These are phyloP conservation scores for Carex kokanica DNA, from an alignment of 176 grass and related monocot species.

Conservation along the genomic window DNA sequence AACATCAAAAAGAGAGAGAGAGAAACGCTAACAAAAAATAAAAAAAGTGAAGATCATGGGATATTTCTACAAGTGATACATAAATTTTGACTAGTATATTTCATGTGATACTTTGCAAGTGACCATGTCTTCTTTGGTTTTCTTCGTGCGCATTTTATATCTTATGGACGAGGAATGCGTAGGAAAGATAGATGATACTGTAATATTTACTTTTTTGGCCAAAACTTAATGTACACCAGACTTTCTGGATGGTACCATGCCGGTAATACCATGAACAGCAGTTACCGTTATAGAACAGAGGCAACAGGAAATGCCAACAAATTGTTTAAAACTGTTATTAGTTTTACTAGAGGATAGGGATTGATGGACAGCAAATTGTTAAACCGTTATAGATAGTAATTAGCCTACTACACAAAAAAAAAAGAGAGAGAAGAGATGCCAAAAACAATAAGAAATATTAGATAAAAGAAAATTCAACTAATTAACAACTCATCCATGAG, in stretches of 20 bases:
- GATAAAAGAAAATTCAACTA: slow-evolving; percentile 17
- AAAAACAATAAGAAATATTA: slow-evolving; percentile 22
- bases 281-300: not conserved
- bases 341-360: too few species aligned
- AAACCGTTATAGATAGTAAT: too few species aligned
- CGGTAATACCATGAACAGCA: not conserved
- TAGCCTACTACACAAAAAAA: too few species aligned
- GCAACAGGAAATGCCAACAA: not conserved
- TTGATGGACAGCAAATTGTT: too few species aligned
- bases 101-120: not conserved
- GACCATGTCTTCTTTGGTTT: not conserved
- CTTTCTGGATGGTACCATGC: not conserved
- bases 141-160: not conserved
- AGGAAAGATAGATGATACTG: slow-evolving; percentile 1
- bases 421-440: not conserved
- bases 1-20: too few species aligned
- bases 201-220: not conserved
- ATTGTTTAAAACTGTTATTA: too few species aligned
- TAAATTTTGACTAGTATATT: not conserved
- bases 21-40: not conserved
- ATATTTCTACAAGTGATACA: not conserved
- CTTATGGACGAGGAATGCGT: not conserved
- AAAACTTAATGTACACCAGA: not conserved
- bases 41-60: slow-evolving; percentile 12
- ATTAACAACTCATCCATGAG: slow-evolving; percentile 21